phyloP scores from a whole-genome alignment of 441 rosid genomes.

The Croton setiger region DNA sequence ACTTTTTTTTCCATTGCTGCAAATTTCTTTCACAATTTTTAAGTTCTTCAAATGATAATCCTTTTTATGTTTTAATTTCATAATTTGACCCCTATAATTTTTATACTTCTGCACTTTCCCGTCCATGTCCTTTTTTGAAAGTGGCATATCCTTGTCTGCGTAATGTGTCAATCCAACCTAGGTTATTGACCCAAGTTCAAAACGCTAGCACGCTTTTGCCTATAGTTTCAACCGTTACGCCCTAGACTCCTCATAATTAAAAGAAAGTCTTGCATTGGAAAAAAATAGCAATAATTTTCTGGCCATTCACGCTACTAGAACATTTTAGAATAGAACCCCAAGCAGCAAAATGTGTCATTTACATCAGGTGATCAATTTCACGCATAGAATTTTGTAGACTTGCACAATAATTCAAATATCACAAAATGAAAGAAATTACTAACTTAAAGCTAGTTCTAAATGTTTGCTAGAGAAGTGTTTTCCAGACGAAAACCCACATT shows the following conservation, averaged over 20 bases:
- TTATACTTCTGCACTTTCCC: too few species aligned
- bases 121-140: too few species aligned
- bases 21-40: too few species aligned
- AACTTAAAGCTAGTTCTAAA: constrained; percentile 2
- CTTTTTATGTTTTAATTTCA: too few species aligned
- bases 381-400: neutral
- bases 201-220: too few species aligned
- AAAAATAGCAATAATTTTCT: neutral
- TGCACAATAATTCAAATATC: neutral
- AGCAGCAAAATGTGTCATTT: constrained; percentile 2
- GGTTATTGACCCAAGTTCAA: too few species aligned
- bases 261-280: neutral
- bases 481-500: neutral
- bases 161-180: too few species aligned
- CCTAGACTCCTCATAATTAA: neutral
- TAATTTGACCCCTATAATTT: too few species aligned
- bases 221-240: neutral
- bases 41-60: too few species aligned
- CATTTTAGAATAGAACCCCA: constrained; percentile 4
- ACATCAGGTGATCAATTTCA: neutral
- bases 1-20: too few species aligned
- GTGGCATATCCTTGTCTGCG: too few species aligned
- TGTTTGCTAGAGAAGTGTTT: neutral
- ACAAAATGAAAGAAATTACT: neutral
- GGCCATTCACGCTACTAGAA: neutral